phyloP scores from a whole-genome alignment of 129 eudicot species.

The Scalesia atractyloides region DNA sequence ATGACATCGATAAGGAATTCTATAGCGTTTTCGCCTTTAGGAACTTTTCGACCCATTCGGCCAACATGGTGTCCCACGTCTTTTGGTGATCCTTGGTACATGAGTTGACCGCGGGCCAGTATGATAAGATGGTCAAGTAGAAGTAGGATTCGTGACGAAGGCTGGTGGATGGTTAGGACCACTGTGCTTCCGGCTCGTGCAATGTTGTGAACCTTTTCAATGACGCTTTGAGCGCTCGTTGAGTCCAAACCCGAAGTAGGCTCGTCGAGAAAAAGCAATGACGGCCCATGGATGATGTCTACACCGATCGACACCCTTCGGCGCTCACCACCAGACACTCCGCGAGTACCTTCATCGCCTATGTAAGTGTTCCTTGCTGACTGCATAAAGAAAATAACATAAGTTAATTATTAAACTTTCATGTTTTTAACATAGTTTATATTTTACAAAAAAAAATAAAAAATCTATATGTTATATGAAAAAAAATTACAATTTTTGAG shows the following conservation, averaged over 20 bases:
- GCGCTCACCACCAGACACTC: constrained; percentile 88
- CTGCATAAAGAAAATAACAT: constrained; percentile 31
- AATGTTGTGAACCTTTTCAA: constrained; percentile 72
- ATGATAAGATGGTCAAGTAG: constrained; percentile 72
- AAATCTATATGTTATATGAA: no score
- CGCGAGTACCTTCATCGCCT: constrained; percentile 78
- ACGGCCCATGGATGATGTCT: constrained; percentile 84
- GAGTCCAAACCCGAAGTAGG: constrained; percentile 93
- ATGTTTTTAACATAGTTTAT: neutral
- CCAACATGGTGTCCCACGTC: constrained; percentile 58
- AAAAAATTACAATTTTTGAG: no score
- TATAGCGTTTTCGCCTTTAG: constrained; percentile 67
- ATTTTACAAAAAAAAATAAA: no score
- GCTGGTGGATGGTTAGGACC: constrained; percentile 75
- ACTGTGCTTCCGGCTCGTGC: constrained; percentile 80
- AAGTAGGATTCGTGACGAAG: constrained; percentile 60
- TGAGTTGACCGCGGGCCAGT: constrained; percentile 78
- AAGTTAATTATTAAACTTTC: neutral
- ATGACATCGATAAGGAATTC: constrained; percentile 76
- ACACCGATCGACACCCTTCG: constrained; percentile 84
- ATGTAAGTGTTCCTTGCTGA: constrained; percentile 68
- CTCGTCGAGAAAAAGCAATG: constrained; percentile 81
- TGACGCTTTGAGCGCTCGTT: constrained; percentile 74
- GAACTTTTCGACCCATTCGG: constrained; percentile 57
- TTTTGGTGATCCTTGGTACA: constrained; percentile 88